phyloP scores from a whole-genome alignment of 2,329 filamentous ascomycete genomes.

The Pyricularia sp. region DNA sequence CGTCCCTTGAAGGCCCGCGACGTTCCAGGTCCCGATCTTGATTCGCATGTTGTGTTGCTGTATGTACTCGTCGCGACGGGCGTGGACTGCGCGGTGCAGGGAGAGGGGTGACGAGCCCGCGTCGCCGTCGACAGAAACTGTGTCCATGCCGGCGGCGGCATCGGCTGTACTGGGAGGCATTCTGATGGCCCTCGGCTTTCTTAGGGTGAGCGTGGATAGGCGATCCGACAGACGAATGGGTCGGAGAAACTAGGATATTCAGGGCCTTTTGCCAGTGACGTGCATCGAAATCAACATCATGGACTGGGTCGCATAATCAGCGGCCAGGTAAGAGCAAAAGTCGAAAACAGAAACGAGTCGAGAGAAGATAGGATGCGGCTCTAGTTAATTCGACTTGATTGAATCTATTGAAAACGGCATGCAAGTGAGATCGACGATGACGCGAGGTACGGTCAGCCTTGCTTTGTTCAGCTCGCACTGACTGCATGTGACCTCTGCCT shows the following conservation, averaged over 20 bases:
- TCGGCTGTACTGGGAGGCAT: conserved; percentile 6
- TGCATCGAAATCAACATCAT: not conserved
- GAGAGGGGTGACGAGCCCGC: conserved; percentile 36
- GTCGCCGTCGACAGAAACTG: conserved; percentile 25
- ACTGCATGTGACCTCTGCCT: not conserved
- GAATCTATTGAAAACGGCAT: not conserved
- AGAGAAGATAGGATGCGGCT: not conserved
- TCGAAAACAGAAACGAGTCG: not conserved
- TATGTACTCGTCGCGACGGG: conserved; percentile 67
- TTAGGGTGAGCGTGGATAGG: not conserved
- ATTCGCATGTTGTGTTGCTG: conserved; percentile 61
- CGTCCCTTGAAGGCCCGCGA: conserved; percentile 69
- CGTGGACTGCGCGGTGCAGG: conserved; percentile 53
- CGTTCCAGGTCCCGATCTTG: conserved; percentile 93
- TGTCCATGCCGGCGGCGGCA: conserved; percentile 22
- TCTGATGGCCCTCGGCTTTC: not conserved
- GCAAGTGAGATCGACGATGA: not conserved
- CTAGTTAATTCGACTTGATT: not conserved
- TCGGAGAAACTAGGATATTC: not conserved
- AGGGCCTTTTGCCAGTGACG: not conserved
- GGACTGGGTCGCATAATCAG: not conserved
- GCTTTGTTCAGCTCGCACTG: not conserved
- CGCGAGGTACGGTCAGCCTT: not conserved
- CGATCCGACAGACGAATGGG: not conserved
- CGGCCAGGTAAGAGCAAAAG: not conserved